These are phyloP conservation scores for Ceratocystis colombiana DNA, from an alignment of 2,329 filamentous ascomycete species.

Conservation along the genomic window DNA sequence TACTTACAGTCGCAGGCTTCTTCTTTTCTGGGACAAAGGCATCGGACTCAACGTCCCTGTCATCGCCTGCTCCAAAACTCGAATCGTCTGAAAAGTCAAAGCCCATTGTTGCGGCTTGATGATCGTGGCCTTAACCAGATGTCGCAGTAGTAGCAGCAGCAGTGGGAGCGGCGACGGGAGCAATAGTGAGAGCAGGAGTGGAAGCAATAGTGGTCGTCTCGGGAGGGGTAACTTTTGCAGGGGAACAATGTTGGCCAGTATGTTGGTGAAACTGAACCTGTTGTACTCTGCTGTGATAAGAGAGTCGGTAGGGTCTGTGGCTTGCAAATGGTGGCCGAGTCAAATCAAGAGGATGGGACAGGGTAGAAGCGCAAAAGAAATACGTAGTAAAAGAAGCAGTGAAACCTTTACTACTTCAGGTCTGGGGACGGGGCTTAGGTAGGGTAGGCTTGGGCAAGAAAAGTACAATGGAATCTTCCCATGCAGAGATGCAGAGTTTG, in stretches of 20 bases:
- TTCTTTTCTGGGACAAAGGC: conserved; percentile 33
- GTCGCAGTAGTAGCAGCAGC: neutral
- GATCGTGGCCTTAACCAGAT: conserved; percentile 10
- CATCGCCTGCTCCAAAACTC: conserved; percentile 44
- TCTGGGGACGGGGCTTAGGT: neutral
- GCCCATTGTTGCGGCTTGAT: conserved; percentile 36
- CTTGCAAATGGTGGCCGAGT: neutral
- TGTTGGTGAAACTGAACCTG: neutral
- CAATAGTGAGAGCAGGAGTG: no score
- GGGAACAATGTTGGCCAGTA: neutral
- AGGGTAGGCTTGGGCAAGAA: neutral
- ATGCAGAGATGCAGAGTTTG: neutral
- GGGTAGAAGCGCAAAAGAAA: neutral
- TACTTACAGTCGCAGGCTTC: conserved; percentile 18
- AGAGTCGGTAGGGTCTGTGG: neutral
- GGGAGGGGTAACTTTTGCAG: neutral
- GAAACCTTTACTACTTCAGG: neutral
- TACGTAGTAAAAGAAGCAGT: no score
- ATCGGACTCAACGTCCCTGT: conserved; percentile 34
- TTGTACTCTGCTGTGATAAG: neutral
- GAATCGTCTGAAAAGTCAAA: conserved; percentile 52
- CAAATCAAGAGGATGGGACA: neutral
- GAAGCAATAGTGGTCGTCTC: neutral
- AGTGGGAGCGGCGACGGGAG: no score
- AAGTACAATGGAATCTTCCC: neutral